phyloP scores from a whole-genome alignment of 1,284 basidiomycete species.

The Puccinia novopanici region DNA sequence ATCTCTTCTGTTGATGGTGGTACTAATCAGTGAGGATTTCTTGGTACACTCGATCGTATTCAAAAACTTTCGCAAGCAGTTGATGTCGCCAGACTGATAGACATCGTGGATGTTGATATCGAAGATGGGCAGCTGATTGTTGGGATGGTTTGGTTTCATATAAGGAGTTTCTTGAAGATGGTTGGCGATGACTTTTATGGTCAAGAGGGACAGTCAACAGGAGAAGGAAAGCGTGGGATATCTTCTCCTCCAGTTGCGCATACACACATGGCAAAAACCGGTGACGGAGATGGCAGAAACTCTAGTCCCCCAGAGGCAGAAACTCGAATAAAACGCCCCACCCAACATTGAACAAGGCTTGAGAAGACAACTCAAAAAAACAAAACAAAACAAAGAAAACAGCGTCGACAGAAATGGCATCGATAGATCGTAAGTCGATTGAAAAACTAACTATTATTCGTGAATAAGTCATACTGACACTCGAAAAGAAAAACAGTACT shows the following conservation, averaged over 20 bases:
- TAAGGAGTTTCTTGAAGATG: neutral
- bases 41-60: neutral
- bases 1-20: slow-evolving; percentile 74
- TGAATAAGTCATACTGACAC: neutral
- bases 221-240: neutral
- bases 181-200: neutral
- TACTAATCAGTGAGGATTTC: slow-evolving; percentile 45
- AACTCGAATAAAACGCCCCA: too few species aligned
- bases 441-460: neutral
- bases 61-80: slow-evolving; percentile 28
- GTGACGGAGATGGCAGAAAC: neutral
- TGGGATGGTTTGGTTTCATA: slow-evolving; percentile 34
- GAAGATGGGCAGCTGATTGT: neutral
- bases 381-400: neutral
- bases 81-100: slow-evolving; percentile 20
- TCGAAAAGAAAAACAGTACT: neutral
- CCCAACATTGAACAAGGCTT: neutral
- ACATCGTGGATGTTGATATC: slow-evolving; percentile 49
- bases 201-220: too few species aligned
- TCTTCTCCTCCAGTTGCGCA: neutral
- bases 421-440: slow-evolving; percentile 1
- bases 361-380: neutral
- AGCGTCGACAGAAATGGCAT: neutral
- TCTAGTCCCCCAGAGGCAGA: too few species aligned
- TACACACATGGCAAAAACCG: slow-evolving; percentile 7